Conservation (phyloP, 202 grass and related monocot species). For the Musa balbisiana region DNA sequence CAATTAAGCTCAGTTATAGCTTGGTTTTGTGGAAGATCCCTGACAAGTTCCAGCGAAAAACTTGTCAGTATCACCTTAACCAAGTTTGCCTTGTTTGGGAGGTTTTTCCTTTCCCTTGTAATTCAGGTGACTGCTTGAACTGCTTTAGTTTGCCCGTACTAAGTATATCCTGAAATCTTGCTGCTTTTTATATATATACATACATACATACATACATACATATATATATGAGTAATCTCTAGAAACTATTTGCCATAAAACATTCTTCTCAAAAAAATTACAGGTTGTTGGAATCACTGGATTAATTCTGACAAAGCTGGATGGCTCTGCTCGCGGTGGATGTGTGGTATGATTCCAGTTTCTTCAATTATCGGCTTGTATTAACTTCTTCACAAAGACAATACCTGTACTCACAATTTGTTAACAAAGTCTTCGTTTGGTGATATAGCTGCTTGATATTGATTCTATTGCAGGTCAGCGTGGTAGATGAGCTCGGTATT, state of each 20-base stretch:
- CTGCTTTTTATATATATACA: neutral
- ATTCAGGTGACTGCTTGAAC: too few species aligned
- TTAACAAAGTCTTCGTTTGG: neutral
- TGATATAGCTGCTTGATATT: neutral
- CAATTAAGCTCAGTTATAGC: too few species aligned
- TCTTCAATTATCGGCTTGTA: neutral
- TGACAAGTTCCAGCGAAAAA: too few species aligned
- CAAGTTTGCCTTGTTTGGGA: too few species aligned
- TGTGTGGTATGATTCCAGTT: constrained; percentile 54
- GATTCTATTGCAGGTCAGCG: constrained; percentile 64
- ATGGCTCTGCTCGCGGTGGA: constrained; percentile 74
- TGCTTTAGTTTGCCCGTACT: too few species aligned
- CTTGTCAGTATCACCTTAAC: too few species aligned
- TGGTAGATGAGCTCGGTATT: constrained; percentile 93
- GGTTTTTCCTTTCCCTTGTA: too few species aligned
- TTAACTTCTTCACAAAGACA: neutral
- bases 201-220: neutral
- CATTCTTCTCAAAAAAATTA: neutral
- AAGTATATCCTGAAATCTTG: too few species aligned
- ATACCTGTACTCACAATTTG: neutral
- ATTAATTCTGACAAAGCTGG: constrained; percentile 82
- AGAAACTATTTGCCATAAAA: neutral
- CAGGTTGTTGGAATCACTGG: constrained; percentile 94
- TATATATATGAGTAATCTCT: neutral
- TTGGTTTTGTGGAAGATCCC: too few species aligned